These are phyloP conservation scores for Colletotrichum sublineola DNA, from an alignment of 2,329 filamentous ascomycete genomes.

Conservation along the genomic window DNA sequence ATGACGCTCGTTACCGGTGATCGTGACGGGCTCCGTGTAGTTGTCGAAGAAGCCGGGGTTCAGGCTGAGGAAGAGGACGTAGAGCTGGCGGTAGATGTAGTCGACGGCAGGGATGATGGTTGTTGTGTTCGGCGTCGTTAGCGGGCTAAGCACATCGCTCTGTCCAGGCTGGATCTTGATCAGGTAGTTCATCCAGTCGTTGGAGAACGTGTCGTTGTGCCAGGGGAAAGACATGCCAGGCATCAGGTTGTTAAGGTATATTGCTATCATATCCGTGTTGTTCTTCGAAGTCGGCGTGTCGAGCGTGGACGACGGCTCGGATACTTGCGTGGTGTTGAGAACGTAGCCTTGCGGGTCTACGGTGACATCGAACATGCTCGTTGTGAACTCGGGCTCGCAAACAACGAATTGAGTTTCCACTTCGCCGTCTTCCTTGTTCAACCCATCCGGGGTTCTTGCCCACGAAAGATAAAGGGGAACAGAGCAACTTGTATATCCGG, in stretches of 20 bases:
- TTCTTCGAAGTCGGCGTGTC: slow-evolving; percentile 39
- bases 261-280: slow-evolving; percentile 42
- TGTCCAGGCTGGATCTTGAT: slow-evolving; percentile 49
- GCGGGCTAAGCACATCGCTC: slow-evolving; percentile 51
- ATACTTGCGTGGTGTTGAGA: slow-evolving; percentile 35
- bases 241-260: slow-evolving; percentile 33
- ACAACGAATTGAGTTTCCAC: slow-evolving; percentile 44
- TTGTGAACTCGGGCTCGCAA: slow-evolving; percentile 49
- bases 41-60: slow-evolving; percentile 57
- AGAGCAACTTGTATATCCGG: background rate
- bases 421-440: background rate
- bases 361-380: slow-evolving; percentile 52
- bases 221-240: slow-evolving; percentile 45
- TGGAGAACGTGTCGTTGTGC: slow-evolving; percentile 62
- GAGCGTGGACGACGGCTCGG: slow-evolving; percentile 38
- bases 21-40: fast-evolving
- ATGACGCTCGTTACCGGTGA: slow-evolving; percentile 42
- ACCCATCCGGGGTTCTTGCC: background rate
- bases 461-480: background rate
- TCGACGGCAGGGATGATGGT: slow-evolving; percentile 42
- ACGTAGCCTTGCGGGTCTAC: slow-evolving; percentile 48
- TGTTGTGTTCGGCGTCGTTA: slow-evolving; percentile 42
- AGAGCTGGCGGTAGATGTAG: slow-evolving; percentile 46
- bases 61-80: slow-evolving; percentile 52
- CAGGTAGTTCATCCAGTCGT: slow-evolving; percentile 64